Conservation (phyloP, 1,284 basidiomycete genomes). For the Cutaneotrichosporon mucoides region DNA sequence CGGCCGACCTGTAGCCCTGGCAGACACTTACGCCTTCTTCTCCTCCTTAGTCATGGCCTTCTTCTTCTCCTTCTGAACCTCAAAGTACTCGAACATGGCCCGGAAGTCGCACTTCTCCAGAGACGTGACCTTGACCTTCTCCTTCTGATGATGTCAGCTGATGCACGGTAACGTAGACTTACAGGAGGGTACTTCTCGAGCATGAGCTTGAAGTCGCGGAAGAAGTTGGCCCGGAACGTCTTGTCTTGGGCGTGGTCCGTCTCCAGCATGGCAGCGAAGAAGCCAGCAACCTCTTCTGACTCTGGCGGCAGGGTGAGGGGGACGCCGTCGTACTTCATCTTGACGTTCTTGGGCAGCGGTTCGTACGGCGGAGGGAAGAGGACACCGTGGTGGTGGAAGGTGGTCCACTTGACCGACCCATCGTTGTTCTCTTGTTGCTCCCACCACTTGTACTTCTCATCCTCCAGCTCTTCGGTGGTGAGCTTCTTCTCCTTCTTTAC, state of each 20-base stretch:
- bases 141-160: conserved; percentile 22
- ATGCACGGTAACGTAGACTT: conserved; percentile 33
- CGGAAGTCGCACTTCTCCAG: conserved; percentile 89
- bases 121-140: conserved; percentile 70
- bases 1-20: not conserved
- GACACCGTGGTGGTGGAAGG: conserved; percentile 88
- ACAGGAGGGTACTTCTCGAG: conserved; percentile 84
- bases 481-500: conserved; percentile 56
- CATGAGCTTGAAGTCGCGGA: conserved; percentile 78
- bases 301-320: conserved; percentile 73
- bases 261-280: conserved; percentile 90
- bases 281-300: conserved; percentile 94
- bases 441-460: conserved; percentile 62
- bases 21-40: conserved; percentile 64
- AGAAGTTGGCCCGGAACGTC: conserved; percentile 94
- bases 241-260: conserved; percentile 87
- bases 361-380: conserved; percentile 94
- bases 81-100: conserved; percentile 90
- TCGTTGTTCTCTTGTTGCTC: conserved; percentile 52
- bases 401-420: conserved; percentile 80
- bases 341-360: conserved; percentile 74
- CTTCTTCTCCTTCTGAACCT: conserved; percentile 87
- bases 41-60: conserved; percentile 78
- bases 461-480: not conserved
- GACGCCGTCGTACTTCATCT: conserved; percentile 93